These are phyloP conservation scores for Canavalia gladiata DNA, from an alignment of 306 rosid species.

Conservation along the genomic window DNA sequence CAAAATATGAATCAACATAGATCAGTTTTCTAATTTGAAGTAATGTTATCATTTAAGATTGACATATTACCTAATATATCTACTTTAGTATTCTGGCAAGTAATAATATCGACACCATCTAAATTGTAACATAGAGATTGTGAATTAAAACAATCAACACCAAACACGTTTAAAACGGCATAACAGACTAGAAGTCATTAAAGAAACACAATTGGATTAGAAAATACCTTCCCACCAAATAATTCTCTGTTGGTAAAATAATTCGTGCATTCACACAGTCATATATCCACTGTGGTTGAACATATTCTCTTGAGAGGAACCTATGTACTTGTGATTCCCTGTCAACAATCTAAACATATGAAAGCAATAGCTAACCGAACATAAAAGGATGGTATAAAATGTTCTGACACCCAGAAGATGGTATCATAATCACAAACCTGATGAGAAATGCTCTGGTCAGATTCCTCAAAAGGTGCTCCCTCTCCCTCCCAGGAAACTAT, in stretches of 20 bases:
- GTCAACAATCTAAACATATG: constrained; percentile 76
- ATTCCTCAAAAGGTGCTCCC: constrained; percentile 82
- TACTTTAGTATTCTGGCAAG: not conserved
- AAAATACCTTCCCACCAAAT: constrained; percentile 88
- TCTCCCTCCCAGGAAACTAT: constrained; percentile 93
- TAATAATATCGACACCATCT: not conserved
- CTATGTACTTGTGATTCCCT: constrained; percentile 77
- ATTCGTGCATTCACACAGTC: constrained; percentile 84
- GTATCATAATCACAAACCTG: constrained; percentile 63
- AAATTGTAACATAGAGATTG: constrained; percentile 17
- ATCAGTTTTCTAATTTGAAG: not conserved
- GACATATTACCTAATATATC: not conserved
- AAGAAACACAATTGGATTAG: not conserved
- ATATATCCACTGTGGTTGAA: constrained; percentile 97
- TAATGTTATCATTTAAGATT: not conserved
- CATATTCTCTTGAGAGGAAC: constrained; percentile 81
- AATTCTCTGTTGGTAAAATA: constrained; percentile 76
- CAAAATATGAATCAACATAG: constrained; percentile 1
- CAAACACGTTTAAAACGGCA: not conserved
- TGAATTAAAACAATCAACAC: constrained; percentile 29
- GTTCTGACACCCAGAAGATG: constrained; percentile 1
- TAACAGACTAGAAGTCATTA: not conserved
- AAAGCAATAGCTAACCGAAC: constrained; percentile 44
- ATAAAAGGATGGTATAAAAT: constrained; percentile 10
- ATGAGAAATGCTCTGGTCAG: constrained; percentile 80